Conservation (phyloP, 768 basidiomycete genomes). For the Krasilnikovozyma curviuscula region DNA sequence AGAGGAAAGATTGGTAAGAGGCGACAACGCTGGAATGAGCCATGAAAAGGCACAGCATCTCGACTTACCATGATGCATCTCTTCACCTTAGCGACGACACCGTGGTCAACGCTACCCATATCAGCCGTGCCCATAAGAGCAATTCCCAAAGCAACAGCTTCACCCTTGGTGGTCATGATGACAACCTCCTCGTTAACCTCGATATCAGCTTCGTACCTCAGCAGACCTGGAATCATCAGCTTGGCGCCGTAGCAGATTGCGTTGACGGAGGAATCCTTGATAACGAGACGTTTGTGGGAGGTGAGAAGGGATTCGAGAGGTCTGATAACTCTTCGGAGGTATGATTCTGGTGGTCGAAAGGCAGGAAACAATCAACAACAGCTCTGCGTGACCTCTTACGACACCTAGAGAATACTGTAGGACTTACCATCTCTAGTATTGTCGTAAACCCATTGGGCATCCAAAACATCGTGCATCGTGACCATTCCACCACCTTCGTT, state of each 20-base stretch:
- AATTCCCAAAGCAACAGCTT: slow-evolving; percentile 82
- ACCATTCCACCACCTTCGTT: slow-evolving; percentile 97
- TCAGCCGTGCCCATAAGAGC: slow-evolving; percentile 99
- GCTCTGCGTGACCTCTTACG: background rate
- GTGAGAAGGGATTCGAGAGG: slow-evolving; percentile 84
- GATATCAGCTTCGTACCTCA: slow-evolving; percentile 91
- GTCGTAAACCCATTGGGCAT: slow-evolving; percentile 96
- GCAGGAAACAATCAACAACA: background rate
- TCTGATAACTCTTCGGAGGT: slow-evolving; percentile 81
- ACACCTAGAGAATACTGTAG: background rate
- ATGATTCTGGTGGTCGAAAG: slow-evolving; percentile 51
- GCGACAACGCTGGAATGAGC: too few species aligned
- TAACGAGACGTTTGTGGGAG: slow-evolving; percentile 95
- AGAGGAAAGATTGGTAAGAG: background rate
- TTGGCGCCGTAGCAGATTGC: slow-evolving; percentile 99
- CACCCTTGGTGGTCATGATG: slow-evolving; percentile 96
- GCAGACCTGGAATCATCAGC: slow-evolving; percentile 94
- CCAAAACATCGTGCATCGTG: slow-evolving; percentile 98
- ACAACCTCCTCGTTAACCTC: slow-evolving; percentile 88
- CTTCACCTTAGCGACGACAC: slow-evolving; percentile 97
- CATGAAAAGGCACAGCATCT: too few species aligned
- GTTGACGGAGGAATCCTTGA: slow-evolving; percentile 97
- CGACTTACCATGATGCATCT: slow-evolving; percentile 90
- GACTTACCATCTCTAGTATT: slow-evolving; percentile 77
- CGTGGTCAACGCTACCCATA: slow-evolving; percentile 92